Conservation (phyloP, 345 rosid genomes). For the Angophora floribunda region DNA sequence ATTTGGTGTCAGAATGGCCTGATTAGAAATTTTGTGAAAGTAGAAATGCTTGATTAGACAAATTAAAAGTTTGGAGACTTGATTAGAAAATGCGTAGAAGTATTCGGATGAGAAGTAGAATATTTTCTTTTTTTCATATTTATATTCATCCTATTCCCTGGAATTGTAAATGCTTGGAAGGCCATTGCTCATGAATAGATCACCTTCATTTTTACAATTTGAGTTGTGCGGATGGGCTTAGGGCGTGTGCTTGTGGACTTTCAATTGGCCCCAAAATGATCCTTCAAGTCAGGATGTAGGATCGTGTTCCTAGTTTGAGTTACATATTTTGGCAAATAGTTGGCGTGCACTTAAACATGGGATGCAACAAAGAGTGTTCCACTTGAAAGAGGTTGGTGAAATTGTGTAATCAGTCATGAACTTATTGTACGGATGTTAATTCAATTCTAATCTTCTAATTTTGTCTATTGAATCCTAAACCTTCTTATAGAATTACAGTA, state of each 20-base stretch:
- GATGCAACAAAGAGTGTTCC: neutral
- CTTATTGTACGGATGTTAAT: rapidly evolving
- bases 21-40: neutral
- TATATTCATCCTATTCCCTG: neutral
- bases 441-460: neutral
- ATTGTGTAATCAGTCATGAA: neutral
- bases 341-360: neutral
- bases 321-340: neutral
- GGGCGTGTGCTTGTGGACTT: neutral
- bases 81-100: neutral
- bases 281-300: neutral
- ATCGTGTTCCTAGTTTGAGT: neutral
- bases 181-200: neutral
- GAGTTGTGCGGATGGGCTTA: neutral
- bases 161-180: neutral
- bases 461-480: neutral
- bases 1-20: neutral
- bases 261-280: neutral
- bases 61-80: neutral
- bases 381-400: neutral
- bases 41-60: neutral
- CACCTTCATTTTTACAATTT: neutral
- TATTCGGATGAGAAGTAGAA: neutral
- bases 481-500: neutral
- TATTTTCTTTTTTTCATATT: neutral